These are phyloP conservation scores for Taiozyma onychis DNA, from an alignment of 1,139 yeast species.

Conservation along the genomic window DNA sequence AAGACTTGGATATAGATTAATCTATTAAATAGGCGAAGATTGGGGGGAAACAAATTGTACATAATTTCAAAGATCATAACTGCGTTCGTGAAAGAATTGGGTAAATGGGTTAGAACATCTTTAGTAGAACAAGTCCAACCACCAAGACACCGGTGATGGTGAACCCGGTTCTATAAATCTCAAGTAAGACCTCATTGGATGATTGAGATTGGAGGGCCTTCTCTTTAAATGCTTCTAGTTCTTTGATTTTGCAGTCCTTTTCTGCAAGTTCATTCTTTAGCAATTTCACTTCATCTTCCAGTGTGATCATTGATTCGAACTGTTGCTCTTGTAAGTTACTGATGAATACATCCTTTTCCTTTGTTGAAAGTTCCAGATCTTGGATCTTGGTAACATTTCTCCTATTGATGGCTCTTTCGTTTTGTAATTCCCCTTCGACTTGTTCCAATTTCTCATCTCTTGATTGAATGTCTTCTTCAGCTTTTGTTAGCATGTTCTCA, in stretches of 20 bases:
- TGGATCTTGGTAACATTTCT: not conserved
- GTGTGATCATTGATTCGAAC: not conserved
- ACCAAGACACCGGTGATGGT: not conserved
- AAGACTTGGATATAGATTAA: slow-evolving; percentile 21
- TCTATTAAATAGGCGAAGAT: not conserved
- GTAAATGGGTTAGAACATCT: not conserved
- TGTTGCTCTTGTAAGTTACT: not conserved
- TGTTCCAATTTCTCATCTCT: not conserved
- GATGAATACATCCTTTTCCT: not conserved
- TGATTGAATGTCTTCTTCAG: not conserved
- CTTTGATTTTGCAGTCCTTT: not conserved
- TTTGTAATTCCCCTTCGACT: not conserved
- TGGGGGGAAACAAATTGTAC: not conserved
- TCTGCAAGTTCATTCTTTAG: not conserved
- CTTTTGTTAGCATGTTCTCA: not conserved
- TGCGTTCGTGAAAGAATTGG: not conserved
- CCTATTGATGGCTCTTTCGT: not conserved
- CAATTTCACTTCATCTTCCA: slow-evolving; percentile 1
- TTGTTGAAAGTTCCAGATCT: not conserved
- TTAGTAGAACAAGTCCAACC: not conserved
- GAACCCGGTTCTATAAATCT: slow-evolving; percentile 1
- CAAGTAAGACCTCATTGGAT: not conserved
- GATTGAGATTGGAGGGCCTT: not conserved
- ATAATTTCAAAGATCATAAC: not conserved
- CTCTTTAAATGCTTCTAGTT: not conserved